Evolutionary conservation across 2,329 filamentous ascomycete species (phyloP), one percentile per base, ranked within the genome.

Genomic region (Diaporthe eres): DNA sequence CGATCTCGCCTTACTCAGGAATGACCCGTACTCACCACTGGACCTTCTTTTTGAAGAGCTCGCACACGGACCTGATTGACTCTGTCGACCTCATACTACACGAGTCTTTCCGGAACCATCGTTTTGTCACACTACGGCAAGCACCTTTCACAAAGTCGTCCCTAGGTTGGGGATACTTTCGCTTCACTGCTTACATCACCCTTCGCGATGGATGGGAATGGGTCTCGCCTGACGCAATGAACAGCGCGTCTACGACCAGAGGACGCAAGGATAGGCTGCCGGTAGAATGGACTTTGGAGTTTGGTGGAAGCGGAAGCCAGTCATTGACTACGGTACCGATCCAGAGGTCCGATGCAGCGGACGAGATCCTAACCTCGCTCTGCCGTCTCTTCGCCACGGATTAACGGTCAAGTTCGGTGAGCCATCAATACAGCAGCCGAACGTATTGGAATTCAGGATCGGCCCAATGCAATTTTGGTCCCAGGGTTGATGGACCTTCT

Each of bases 41-140:
- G 72, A 68, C 22, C 2, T 74, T 74, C 10, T 74, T 74, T 10
- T 37, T 74, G 22, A 31, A 55, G 42, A 49, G 49, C 42, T 70
- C 72, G 15, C 63, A 28, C 8, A 44, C 61, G 12, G 51, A 70
- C 17, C 1, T 74, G 22, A 74, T 74, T 22, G 61, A 74, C 9
- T 74, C 72, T 19, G 72, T 74, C 53, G 72, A 74, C n/a, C 31
- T 74, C 19, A 68, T 74, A 3, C 25, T 74, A 22, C 72, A 74
- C 31, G 63, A 68, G 25, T 71, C 31, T 17, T 74, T 60, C n/a
- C 39, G 15, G 1, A 42, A 70, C 34, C 51, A 19, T n/a, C 72
- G 72, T 10, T 70, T 74, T 44, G 53, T 74, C 42, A 74, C 72
- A 44, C 31, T 74, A 12, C 53, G 72, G 8, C 25, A 71, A 17